phyloP scores from a whole-genome alignment of 1,284 basidiomycete genomes.

The Microbotryomycetes sp. region DNA sequence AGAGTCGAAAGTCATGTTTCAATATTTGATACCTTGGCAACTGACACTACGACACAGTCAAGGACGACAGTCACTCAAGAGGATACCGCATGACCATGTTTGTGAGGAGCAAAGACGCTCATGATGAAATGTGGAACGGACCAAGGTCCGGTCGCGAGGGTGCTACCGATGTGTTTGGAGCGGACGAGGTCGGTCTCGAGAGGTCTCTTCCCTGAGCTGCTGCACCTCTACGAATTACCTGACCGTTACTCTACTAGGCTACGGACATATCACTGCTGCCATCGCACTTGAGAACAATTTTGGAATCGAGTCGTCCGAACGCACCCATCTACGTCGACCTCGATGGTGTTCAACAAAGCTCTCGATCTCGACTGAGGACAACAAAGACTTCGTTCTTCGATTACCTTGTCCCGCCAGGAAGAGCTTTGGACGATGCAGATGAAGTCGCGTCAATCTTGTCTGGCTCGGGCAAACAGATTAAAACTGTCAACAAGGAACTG shows the following conservation, averaged over 20 bases:
- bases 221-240: not conserved
- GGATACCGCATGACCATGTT: constrained; percentile 89
- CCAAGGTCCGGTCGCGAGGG: constrained; percentile 59
- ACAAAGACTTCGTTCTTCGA: constrained; percentile 35
- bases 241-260: constrained; percentile 34
- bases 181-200: constrained; percentile 57
- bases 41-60: constrained; percentile 20
- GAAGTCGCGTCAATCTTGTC: constrained; percentile 41
- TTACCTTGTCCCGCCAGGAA: constrained; percentile 21
- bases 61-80: constrained; percentile 45
- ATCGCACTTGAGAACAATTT: constrained; percentile 37
- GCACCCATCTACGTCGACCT: constrained; percentile 44
- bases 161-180: constrained; percentile 59
- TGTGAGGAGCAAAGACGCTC: constrained; percentile 65
- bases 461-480: constrained; percentile 38
- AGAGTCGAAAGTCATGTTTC: too few species aligned
- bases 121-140: constrained; percentile 88
- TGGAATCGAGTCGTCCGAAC: constrained; percentile 28
- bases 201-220: constrained; percentile 46
- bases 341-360: constrained; percentile 33
- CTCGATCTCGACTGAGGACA: constrained; percentile 6
- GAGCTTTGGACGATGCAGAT: constrained; percentile 24
- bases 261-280: constrained; percentile 42
- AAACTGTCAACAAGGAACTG: constrained; percentile 50
- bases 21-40: not conserved